A percentile compares a stretch with the other conserved stretches of the same genome.
Conservation (phyloP, 2,329 filamentous ascomycete species). For the Nemania abortiva region DNA sequence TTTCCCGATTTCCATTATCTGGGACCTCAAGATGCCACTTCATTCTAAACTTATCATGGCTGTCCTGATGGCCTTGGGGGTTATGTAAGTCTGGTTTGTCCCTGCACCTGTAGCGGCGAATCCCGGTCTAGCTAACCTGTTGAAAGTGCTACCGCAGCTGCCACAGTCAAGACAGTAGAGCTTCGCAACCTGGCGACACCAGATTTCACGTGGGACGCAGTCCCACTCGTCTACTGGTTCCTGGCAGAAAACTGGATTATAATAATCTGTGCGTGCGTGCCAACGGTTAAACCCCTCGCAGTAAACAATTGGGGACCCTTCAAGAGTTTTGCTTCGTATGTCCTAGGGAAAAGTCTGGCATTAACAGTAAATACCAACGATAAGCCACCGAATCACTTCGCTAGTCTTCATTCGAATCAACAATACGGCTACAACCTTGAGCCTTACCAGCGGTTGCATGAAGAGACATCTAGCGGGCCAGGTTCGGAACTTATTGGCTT, state of each 20-base stretch:
- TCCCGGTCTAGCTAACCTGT: background rate
- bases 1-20: background rate
- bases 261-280: background rate
- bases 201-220: slow-evolving; percentile 4
- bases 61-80: background rate
- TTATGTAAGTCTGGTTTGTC: background rate
- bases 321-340: background rate
- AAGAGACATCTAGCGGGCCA: too few relatives aligned
- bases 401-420: background rate
- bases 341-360: background rate
- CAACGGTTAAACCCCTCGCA: background rate
- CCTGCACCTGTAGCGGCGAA: background rate
- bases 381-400: background rate
- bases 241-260: background rate
- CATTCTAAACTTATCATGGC: background rate
- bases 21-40: background rate
- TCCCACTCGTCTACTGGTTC: background rate
- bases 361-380: background rate
- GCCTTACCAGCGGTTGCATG: background rate
- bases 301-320: background rate
- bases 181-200: background rate
- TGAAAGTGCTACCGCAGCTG: background rate
- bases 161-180: background rate
- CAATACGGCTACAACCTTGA: background rate
- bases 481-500: too few relatives aligned